Evolutionary conservation across 805 yeast species (phyloP).

Genomic region (Cyberlindnera amylophila): DNA sequence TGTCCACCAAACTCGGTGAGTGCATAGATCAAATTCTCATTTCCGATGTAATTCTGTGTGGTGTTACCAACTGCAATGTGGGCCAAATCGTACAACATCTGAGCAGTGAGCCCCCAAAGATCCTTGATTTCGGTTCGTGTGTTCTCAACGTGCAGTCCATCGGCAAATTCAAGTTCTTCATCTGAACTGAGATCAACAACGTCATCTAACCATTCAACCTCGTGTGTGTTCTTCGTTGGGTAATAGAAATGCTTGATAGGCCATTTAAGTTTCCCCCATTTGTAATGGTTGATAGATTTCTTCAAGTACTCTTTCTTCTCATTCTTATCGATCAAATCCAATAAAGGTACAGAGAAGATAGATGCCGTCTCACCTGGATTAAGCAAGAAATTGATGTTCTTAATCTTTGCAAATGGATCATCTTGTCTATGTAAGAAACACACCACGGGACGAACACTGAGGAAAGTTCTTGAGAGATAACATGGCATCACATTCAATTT

Average conservation of each 20-base stretch:
- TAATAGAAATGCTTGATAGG: constrained; percentile 58
- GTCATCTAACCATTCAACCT: constrained; percentile 60
- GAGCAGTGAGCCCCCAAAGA: constrained; percentile 83
- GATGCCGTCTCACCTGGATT: constrained; percentile 79
- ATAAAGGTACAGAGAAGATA: constrained; percentile 65
- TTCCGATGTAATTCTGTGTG: constrained; percentile 41
- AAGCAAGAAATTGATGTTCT: constrained; percentile 40
- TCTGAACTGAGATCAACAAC: constrained; percentile 59
- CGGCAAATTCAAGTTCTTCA: constrained; percentile 34
- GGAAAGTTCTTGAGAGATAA: constrained; percentile 74
- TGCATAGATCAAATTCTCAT: constrained; percentile 62
- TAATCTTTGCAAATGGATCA: constrained; percentile 19
- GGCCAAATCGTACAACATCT: constrained; percentile 69
- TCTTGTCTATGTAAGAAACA: constrained; percentile 48
- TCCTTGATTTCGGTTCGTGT: constrained; percentile 48
- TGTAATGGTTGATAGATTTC: constrained; percentile 33
- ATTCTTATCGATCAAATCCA: constrained; percentile 44
- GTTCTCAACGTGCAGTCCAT: constrained; percentile 30
- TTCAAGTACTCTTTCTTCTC: constrained; percentile 30
- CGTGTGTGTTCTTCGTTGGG: constrained; percentile 49
- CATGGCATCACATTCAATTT: constrained; percentile 65
- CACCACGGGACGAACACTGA: constrained; percentile 79
- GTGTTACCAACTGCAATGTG: constrained; percentile 41
- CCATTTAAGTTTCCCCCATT: constrained; percentile 77
- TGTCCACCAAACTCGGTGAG: constrained; percentile 52